Conservation (phyloP, 495 filamentous ascomycete genomes). For the Aspergillus biplanus region DNA sequence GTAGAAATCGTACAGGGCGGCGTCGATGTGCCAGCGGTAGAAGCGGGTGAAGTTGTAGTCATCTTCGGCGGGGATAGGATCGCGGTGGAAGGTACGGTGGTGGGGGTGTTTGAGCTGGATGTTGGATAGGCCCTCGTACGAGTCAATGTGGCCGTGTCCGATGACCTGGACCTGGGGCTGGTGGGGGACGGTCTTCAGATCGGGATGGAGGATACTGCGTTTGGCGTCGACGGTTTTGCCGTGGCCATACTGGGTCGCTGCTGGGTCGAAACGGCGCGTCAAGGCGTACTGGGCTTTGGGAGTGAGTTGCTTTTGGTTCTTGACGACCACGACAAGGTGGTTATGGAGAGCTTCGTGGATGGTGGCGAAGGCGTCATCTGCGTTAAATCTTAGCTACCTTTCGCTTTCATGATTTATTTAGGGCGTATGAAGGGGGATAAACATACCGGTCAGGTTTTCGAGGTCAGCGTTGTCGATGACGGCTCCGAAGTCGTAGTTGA, state of each 20-base stretch:
- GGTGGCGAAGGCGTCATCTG: constrained; percentile 61
- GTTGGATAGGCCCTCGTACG: constrained; percentile 69
- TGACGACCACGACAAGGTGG: constrained; percentile 68
- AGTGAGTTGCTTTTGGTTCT: constrained; percentile 61
- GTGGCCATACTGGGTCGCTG: constrained; percentile 67
- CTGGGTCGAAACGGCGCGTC: constrained; percentile 70
- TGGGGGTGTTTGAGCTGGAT: constrained; percentile 72
- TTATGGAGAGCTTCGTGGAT: constrained; percentile 65
- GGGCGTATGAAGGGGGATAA: not conserved
- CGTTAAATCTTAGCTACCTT: not conserved
- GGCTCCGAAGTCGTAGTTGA: constrained; percentile 62
- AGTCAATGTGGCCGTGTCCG: constrained; percentile 66
- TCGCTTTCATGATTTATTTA: no score
- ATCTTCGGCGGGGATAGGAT: constrained; percentile 61
- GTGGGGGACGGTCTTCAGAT: constrained; percentile 76
- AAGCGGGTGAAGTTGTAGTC: constrained; percentile 72
- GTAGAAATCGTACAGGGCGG: constrained; percentile 71
- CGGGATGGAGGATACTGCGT: constrained; percentile 72
- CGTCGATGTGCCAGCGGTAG: constrained; percentile 81
- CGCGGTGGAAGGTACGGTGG: constrained; percentile 72
- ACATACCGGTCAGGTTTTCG: constrained; percentile 58
- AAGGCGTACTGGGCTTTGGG: constrained; percentile 72
- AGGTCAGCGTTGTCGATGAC: constrained; percentile 57
- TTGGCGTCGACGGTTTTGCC: constrained; percentile 70
- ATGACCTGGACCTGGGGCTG: constrained; percentile 81